phyloP scores from a whole-genome alignment of 441 rosid species.

The Erodium moschatum region DNA sequence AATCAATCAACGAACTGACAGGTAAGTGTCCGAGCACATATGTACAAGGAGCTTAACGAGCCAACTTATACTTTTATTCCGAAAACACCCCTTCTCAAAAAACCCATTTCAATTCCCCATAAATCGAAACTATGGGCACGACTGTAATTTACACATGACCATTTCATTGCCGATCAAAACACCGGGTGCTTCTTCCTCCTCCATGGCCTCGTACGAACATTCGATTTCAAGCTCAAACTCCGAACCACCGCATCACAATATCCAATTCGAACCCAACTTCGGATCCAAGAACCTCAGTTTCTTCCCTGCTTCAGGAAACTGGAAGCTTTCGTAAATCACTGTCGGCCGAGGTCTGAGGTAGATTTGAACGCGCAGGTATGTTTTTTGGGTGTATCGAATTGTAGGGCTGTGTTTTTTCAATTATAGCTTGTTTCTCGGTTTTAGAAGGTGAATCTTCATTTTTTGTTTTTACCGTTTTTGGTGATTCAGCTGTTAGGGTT shows the following conservation, averaged over 20 bases:
- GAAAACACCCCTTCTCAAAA: neutral
- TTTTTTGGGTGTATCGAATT: conserved; percentile 27
- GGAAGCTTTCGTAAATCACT: conserved; percentile 12
- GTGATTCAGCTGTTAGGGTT: conserved; percentile 34
- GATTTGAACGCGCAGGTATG: conserved; percentile 20
- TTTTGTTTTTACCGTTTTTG: conserved; percentile 16
- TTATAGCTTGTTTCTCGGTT: conserved; percentile 15
- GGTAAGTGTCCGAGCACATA: conserved; percentile 10
- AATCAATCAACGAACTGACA: conserved; percentile 10
- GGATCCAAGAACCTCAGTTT: neutral
- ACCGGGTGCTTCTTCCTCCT: conserved; percentile 41
- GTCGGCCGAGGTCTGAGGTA: conserved; percentile 25
- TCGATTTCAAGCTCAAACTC: conserved; percentile 37
- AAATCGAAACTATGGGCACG: conserved; percentile 31
- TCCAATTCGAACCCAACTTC: conserved; percentile 25
- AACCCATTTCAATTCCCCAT: neutral
- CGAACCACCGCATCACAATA: conserved; percentile 17
- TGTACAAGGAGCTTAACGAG: conserved; percentile 1
- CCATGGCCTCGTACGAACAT: conserved; percentile 55
- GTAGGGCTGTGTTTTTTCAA: conserved; percentile 26
- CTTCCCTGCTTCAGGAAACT: neutral
- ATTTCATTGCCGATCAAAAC: conserved; percentile 91
- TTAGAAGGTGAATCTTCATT: conserved; percentile 25
- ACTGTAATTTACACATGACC: conserved; percentile 28
- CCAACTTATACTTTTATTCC: conserved; percentile 8